Evolutionary conservation across 2,329 filamentous ascomycete genomes (phyloP).

Genomic region (Xylariales sp.): DNA sequence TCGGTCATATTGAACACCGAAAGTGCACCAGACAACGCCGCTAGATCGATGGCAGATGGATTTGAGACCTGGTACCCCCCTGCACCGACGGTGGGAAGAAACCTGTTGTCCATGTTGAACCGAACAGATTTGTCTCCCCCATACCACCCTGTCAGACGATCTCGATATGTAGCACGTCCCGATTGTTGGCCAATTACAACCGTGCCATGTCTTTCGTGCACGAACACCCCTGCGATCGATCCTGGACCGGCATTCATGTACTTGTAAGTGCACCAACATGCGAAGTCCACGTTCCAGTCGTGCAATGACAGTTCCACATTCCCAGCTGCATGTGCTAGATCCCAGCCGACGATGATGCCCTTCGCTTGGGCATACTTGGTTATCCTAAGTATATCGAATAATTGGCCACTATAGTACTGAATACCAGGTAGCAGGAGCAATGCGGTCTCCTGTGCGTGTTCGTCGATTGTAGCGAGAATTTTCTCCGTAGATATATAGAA

Average conservation of each 20-base stretch:
- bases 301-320: slow-evolving; percentile 77
- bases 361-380: slow-evolving; percentile 69
- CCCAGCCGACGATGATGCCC: slow-evolving; percentile 77
- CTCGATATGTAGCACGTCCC: slow-evolving; percentile 49
- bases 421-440: slow-evolving; percentile 79
- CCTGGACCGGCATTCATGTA: slow-evolving; percentile 86
- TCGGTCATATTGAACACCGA: slow-evolving; percentile 68
- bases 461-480: slow-evolving; percentile 69
- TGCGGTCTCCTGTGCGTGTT: slow-evolving; percentile 67
- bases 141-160: slow-evolving; percentile 80
- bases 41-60: slow-evolving; percentile 72
- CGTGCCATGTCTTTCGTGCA: slow-evolving; percentile 68
- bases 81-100: slow-evolving; percentile 72
- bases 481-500: slow-evolving; percentile 65
- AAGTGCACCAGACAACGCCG: slow-evolving; percentile 67
- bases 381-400: slow-evolving; percentile 77
- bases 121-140: slow-evolving; percentile 71
- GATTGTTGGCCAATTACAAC: slow-evolving; percentile 42
- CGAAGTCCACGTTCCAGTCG: slow-evolving; percentile 89
- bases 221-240: slow-evolving; percentile 73
- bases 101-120: slow-evolving; percentile 80
- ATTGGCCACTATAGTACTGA: slow-evolving; percentile 88
- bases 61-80: slow-evolving; percentile 83
- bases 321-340: slow-evolving; percentile 80
- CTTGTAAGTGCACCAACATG: slow-evolving; percentile 92